A percentile compares a stretch with the other conserved stretches of the same genome.
These are phyloP conservation scores for Viridothelium virens DNA, from an alignment of 495 filamentous ascomycete species.

Conservation along the genomic window DNA sequence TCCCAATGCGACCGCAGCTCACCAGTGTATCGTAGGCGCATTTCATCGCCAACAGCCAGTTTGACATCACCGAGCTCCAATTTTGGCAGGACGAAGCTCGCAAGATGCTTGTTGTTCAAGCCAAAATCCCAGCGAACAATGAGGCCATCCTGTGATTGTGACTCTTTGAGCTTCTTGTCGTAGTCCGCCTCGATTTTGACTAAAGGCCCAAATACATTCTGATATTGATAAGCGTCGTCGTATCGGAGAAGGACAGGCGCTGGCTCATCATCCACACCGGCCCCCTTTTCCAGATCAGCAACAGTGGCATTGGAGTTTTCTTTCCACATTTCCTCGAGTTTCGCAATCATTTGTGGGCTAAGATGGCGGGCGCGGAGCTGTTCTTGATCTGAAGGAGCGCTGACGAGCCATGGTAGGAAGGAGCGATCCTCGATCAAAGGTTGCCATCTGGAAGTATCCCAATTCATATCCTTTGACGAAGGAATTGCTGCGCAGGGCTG, in stretches of 20 bases:
- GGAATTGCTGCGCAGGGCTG: slow-evolving; percentile 92
- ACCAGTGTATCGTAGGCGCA: slow-evolving; percentile 93
- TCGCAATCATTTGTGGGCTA: slow-evolving; percentile 90
- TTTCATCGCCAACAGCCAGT: slow-evolving; percentile 95
- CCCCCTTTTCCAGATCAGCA: slow-evolving; percentile 86
- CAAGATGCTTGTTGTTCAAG: slow-evolving; percentile 95
- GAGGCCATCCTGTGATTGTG: slow-evolving; percentile 89
- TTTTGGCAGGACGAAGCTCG: slow-evolving; percentile 93
- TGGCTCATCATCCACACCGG: slow-evolving; percentile 81
- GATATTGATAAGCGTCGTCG: slow-evolving; percentile 96
- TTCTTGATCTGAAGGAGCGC: slow-evolving; percentile 82
- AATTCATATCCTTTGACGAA: slow-evolving; percentile 99
- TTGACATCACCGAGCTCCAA: slow-evolving; percentile 98
- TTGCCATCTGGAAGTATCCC: slow-evolving; percentile 98
- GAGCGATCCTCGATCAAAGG: slow-evolving; percentile 95
- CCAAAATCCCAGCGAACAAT: slow-evolving; percentile 94
- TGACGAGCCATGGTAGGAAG: slow-evolving; percentile 90
- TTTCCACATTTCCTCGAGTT: slow-evolving; percentile 98
- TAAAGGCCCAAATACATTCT: slow-evolving; percentile 95
- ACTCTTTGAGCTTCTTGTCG: slow-evolving; percentile 96
- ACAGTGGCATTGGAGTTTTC: slow-evolving; percentile 86
- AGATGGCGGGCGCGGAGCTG: slow-evolving; percentile 92
- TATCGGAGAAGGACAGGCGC: slow-evolving; percentile 89
- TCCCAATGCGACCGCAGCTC: slow-evolving; percentile 94
- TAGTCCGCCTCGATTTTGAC: slow-evolving; percentile 99